Conservation (phyloP, 129 eudicot genomes). For the Lactuca saligna region DNA sequence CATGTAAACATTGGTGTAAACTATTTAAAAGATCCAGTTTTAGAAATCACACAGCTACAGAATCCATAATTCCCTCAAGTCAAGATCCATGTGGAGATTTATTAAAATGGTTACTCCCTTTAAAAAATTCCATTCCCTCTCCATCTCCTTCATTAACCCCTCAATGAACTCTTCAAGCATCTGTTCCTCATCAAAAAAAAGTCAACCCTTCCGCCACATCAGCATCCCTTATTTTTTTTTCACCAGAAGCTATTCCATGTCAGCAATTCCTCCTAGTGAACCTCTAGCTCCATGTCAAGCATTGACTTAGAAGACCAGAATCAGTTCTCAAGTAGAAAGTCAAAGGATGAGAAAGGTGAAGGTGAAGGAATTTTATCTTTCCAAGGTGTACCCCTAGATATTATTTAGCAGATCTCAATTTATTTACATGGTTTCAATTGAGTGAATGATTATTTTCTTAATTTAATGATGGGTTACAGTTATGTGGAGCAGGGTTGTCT, state of each 20-base stretch:
- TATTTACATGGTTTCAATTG: slow-evolving; percentile 6
- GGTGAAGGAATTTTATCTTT: slow-evolving; percentile 74
- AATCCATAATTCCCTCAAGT: slow-evolving; percentile 24
- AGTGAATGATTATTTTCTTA: slow-evolving; percentile 10
- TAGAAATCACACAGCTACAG: slow-evolving; percentile 55
- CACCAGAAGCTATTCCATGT: slow-evolving; percentile 97
- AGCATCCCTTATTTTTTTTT: slow-evolving; percentile 79
- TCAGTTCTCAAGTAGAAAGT: slow-evolving; percentile 45
- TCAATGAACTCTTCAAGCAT: slow-evolving; percentile 44
- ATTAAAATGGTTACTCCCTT: slow-evolving; percentile 89
- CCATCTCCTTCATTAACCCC: slow-evolving; percentile 67
- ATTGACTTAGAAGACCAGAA: slow-evolving; percentile 66
- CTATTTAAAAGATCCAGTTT: slow-evolving; percentile 61
- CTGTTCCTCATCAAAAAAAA: slow-evolving; percentile 61
- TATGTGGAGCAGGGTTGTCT: slow-evolving; percentile 82
- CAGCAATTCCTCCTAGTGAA: slow-evolving; percentile 70
- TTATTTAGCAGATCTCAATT: neutral
- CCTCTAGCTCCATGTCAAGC: slow-evolving; percentile 39
- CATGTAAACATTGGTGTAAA: slow-evolving; percentile 80
- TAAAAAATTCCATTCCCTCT: slow-evolving; percentile 65
- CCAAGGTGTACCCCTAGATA: slow-evolving; percentile 79
- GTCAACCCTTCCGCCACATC: slow-evolving; percentile 55
- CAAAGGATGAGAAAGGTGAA: slow-evolving; percentile 48
- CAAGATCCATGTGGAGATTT: slow-evolving; percentile 80
- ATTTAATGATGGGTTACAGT: slow-evolving; percentile 41